These are phyloP conservation scores for Cryphonectria carpinicola DNA, from an alignment of 2,329 filamentous ascomycete genomes.

Conservation along the genomic window DNA sequence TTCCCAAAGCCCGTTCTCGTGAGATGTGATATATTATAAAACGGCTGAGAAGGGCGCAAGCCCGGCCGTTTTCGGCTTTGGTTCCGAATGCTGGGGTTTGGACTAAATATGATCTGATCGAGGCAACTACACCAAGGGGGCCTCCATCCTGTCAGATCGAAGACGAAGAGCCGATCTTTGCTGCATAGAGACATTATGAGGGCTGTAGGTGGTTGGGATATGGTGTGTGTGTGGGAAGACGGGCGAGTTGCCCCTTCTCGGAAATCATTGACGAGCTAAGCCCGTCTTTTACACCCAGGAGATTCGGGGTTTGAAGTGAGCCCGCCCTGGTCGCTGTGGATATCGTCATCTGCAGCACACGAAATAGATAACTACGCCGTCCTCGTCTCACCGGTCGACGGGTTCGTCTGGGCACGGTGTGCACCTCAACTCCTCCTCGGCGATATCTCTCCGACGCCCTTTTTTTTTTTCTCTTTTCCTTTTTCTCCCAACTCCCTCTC, in stretches of 20 bases:
- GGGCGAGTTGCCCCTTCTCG: constrained; percentile 19
- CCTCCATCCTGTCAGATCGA: constrained; percentile 25
- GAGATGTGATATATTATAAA: constrained; percentile 28
- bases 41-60: constrained; percentile 9
- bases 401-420: not conserved
- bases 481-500: not conserved
- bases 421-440: not conserved
- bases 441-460: not conserved
- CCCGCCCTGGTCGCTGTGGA: constrained; percentile 1
- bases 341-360: constrained; percentile 16
- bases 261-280: constrained; percentile 7
- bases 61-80: constrained; percentile 21
- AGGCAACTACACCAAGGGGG: constrained; percentile 7
- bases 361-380: constrained; percentile 12
- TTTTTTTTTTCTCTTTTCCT: too few species aligned
- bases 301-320: not conserved
- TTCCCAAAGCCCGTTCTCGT: constrained; percentile 20
- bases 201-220: not conserved
- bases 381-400: constrained; percentile 22
- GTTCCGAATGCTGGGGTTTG: constrained; percentile 22
- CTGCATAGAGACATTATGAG: constrained; percentile 10
- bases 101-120: constrained; percentile 20
- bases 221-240: not conserved
- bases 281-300: constrained; percentile 4
- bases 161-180: constrained; percentile 20